Evolutionary conservation across 176 grass and related monocot species (phyloP), one percentile per base, ranked within the genome.

Genomic region (Typha latifolia): DNA sequence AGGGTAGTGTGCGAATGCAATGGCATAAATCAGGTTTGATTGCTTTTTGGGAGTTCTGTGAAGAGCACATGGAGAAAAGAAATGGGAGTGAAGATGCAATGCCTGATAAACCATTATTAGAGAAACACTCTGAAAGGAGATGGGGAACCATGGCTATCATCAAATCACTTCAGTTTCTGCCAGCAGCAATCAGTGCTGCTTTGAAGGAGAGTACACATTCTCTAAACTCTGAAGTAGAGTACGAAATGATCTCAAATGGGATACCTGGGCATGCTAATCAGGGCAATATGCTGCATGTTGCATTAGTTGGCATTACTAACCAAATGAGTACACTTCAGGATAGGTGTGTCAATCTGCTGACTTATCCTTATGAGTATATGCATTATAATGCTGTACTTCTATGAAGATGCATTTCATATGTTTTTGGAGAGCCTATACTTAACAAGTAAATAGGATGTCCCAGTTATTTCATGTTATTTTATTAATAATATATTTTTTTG

Each of bases 241-340:
- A 49, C 57, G 67, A 62, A 78, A 71, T 68, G 69, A 75, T 76
- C 79, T 71, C 69, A 9, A 77, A 78, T 67, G 74, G 68, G 14
- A 69, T 70, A 57, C 43, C 82, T 62, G 53, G 64, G 66, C 65
- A 71, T 77, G 69, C 77, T 76, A 75, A 66, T 55, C 48, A 85
- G 66, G 82, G 89, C 51, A 99, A 99, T 67, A 99, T 99, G 89
- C 67, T 93, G 62, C 94, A 99, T 77, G 77, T 99, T 63, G 94
- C 89, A 73, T 71, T 99, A 77, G 89, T 94, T 87, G 95, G 95
- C 78, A 99, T 99, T 73, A 99, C 87, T 72, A 99, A 99, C 76
- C 95, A 89, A 76, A 94, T 99, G 95, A 87, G 95, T 70, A 84
- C 79, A 51, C 89, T 99, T 63, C 95, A 99, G 84, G 95, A 99